These are phyloP conservation scores for Fusarium odoratissimum DNA, from an alignment of 2,329 filamentous ascomycete species.

Conservation along the genomic window DNA sequence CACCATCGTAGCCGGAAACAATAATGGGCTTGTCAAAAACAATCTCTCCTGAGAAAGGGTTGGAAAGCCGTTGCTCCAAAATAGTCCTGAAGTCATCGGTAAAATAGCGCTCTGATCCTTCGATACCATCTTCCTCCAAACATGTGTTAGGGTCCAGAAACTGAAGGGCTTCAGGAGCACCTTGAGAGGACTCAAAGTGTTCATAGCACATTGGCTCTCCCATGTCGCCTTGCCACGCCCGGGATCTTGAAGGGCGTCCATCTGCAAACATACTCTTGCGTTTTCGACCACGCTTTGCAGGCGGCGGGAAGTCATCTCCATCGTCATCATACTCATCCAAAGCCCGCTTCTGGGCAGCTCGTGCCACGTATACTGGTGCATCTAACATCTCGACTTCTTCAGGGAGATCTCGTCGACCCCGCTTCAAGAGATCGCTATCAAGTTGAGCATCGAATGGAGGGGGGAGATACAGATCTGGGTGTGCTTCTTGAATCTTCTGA, in stretches of 20 bases:
- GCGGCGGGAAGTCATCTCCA: slow-evolving; percentile 24
- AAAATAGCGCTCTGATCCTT: slow-evolving; percentile 9
- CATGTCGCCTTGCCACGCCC: slow-evolving; percentile 15
- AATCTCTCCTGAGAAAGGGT: slow-evolving; percentile 2
- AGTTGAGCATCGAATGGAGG: slow-evolving; percentile 37
- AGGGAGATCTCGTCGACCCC: slow-evolving; percentile 53
- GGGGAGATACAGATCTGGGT: slow-evolving; percentile 52
- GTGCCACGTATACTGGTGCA: slow-evolving; percentile 62
- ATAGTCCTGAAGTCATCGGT: slow-evolving; percentile 3
- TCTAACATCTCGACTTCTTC: slow-evolving; percentile 61
- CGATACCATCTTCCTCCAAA: slow-evolving; percentile 48
- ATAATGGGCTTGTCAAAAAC: slow-evolving; percentile 39
- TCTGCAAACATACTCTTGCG: slow-evolving; percentile 24
- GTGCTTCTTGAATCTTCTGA: slow-evolving; percentile 59
- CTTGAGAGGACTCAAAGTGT: slow-evolving; percentile 30
- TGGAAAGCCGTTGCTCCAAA: slow-evolving; percentile 15
- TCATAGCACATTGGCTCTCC: slow-evolving; percentile 31
- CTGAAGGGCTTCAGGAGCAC: slow-evolving; percentile 41
- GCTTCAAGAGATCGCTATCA: slow-evolving; percentile 36
- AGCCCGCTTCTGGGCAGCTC: slow-evolving; percentile 50
- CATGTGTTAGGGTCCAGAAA: slow-evolving; percentile 59
- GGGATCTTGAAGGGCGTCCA: slow-evolving; percentile 11
- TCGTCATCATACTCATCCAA: slow-evolving; percentile 41
- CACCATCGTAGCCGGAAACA: slow-evolving; percentile 42
- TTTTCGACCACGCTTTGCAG: slow-evolving; percentile 40